phyloP scores from a whole-genome alignment of 441 rosid species.

The Populus hybrid region DNA sequence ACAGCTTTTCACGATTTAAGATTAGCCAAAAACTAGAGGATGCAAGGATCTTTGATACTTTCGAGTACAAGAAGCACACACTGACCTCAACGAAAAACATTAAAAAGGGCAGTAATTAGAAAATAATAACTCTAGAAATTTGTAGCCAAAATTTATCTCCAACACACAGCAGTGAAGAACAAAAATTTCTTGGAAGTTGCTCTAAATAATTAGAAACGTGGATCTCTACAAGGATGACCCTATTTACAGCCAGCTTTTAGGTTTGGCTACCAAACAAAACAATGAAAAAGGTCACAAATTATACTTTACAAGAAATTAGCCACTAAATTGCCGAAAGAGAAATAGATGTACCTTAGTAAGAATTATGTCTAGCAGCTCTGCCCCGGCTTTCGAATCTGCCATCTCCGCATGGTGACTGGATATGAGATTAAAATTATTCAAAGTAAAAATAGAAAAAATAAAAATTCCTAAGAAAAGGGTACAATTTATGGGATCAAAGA shows the following conservation, averaged over 20 bases:
- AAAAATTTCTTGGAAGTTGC: neutral
- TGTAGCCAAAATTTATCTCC: neutral
- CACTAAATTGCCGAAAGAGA: neutral
- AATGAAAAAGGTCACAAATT: neutral
- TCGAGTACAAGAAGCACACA: neutral
- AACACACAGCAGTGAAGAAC: neutral
- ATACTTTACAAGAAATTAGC: neutral
- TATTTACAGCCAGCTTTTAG: neutral
- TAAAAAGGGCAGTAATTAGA: neutral
- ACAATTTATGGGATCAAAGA: neutral
- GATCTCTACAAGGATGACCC: neutral
- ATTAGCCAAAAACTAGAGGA: neutral
- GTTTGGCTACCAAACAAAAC: slow-evolving; percentile 3
- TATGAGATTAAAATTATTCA: neutral
- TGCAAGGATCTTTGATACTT: neutral
- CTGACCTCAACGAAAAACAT: neutral
- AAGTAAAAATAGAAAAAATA: neutral
- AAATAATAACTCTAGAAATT: neutral
- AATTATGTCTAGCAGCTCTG: slow-evolving; percentile 49
- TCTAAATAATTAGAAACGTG: neutral
- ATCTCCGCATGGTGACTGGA: slow-evolving; percentile 27
- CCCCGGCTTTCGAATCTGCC: slow-evolving; percentile 38
- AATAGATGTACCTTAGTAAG: slow-evolving; percentile 30
- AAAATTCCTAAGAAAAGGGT: neutral
- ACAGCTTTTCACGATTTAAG: neutral